Base-by-base conservation (phyloP, 345 rosid species). In the Pistacia integerrima region DNA sequence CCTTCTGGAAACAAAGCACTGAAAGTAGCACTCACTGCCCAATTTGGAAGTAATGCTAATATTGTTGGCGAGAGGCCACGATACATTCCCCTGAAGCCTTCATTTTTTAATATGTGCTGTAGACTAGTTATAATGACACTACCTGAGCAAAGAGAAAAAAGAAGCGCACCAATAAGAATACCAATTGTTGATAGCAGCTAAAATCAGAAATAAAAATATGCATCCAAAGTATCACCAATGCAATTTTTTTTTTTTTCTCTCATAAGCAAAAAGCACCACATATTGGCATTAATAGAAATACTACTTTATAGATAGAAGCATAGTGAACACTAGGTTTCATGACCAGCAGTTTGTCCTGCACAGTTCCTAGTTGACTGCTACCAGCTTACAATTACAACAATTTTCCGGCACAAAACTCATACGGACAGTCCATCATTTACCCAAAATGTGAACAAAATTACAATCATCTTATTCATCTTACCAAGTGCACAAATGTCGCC, bases 21-120 rank as follows among this genome's bases (percentile, higher is more conserved):
- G 64, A 30, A 67, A 62, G 63, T 69, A 68, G 71, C 52, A 81
- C 98, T 90, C 86, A 96, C 99, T 55, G 98, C 97, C 99, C 99
- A 96, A 70, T 92, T 96, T 4, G 99, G 98, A 68, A 93, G 97
- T 57, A 95, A 85, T 56, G 99, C 99, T 73, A 93, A 56, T 70
- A 95, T 85, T 25, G 99, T 95, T 64, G 98, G 99, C 58, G 99
- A 93, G 76, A 93, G 98, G 49, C 99, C 99, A 48, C 94, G 94
- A 72, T 95, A 95, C 87, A 95, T 60, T 68, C 99, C 99, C 82
- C 73, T 90, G 65, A 90, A 64, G 46, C 99, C 98, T 81, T 93
- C 97, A 54, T 82, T 88, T 81, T 79, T 90, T 8, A 89, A 63
- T 80, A 93, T 92, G 79, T 81, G 83, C 79, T 84, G 87, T 64